Base-by-base conservation (phyloP, 176 grass and related monocot species). In the Themeda triandra region DNA sequence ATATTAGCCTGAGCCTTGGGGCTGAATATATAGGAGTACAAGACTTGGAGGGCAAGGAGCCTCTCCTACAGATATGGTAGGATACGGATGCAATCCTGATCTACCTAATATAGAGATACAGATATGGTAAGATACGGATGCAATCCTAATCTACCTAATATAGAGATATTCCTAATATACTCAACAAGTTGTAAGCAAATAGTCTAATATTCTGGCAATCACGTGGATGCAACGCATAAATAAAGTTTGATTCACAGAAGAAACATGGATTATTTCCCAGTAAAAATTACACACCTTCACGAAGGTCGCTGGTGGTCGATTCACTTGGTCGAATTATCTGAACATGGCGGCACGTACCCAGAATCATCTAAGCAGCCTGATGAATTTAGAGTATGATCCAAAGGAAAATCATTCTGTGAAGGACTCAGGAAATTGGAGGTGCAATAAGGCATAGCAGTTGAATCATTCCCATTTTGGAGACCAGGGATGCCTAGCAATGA, bases 371-470 rank as follows among this genome's bases (percentile, higher is more conserved):
- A 89, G 81, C 90, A 93, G 73, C 84, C 80, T 1, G 90, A 85
- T 54, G 83, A 83, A 73, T 87, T 87, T 71, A 99, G 85, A 12
- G 93, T 37, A 67, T 89, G 92, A 63, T 91, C 94, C 88, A 92
- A 74, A 60, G 81, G 66, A 35, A 96, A 96, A 76, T 92, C 93
- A 84, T 94, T 88, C 63, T 89, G 89, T 30, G 84, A 83, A n/a
- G 93, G 87, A 63, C 86, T 90, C 76, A 99, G 82, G 71, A 96
- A 96, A 83, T 99, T 95, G 77, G 91, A 92, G 40, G 89, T 87
- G 56, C 90, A 90, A 71, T 96, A 96, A 28, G 86, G 86, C 46
- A 99, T 89, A 33, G 80, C 65, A 0, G 86, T 84, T 37, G 97
- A 85, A 80, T 90, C 93, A 81, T 86, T 94, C 29, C 83, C 90